Percentiles rank a stretch among this genome's conserved stretches.
These are phyloP conservation scores for Mucor racemosus DNA, from an alignment of 371 early-diverging fungal species.

Conservation along the genomic window DNA sequence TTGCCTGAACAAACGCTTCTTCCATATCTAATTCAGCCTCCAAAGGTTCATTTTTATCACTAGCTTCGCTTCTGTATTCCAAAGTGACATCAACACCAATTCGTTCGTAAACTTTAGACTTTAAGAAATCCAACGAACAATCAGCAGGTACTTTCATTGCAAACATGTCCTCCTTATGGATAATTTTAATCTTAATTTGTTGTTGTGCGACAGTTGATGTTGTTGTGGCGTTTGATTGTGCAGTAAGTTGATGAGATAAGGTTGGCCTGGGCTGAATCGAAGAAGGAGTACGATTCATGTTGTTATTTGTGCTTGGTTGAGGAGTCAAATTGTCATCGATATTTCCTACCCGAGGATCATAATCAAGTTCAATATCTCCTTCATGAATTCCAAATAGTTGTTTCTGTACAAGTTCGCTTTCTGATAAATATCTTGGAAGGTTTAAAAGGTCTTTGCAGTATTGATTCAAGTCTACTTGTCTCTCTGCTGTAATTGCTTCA, in stretches of 20 bases:
- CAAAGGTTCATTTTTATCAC: slow-evolving; percentile 29
- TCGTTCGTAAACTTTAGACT: slow-evolving; percentile 59
- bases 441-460: slow-evolving; percentile 66
- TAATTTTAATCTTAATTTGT: slow-evolving; percentile 67
- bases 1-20: slow-evolving; percentile 37
- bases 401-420: slow-evolving; percentile 52
- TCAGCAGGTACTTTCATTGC: slow-evolving; percentile 68
- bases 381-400: slow-evolving; percentile 63
- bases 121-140: slow-evolving; percentile 54
- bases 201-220: slow-evolving; percentile 1
- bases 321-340: background rate
- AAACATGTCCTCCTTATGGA: slow-evolving; percentile 68
- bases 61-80: slow-evolving; percentile 34
- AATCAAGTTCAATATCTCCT: slow-evolving; percentile 61
- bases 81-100: slow-evolving; percentile 33
- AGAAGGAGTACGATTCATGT: background rate
- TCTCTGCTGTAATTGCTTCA: slow-evolving; percentile 55
- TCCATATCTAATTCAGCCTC: slow-evolving; percentile 40
- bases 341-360: slow-evolving; percentile 31
- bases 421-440: slow-evolving; percentile 60
- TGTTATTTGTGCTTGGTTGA: background rate
- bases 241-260: background rate
- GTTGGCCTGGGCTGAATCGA: background rate
- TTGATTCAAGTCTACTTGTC: slow-evolving; percentile 61
- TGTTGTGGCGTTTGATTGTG: background rate